A percentile compares a stretch with the other conserved stretches of the same genome.
phyloP scores from a whole-genome alignment of 1,284 basidiomycete genomes.

The Cryptococcus jaspeensis region DNA sequence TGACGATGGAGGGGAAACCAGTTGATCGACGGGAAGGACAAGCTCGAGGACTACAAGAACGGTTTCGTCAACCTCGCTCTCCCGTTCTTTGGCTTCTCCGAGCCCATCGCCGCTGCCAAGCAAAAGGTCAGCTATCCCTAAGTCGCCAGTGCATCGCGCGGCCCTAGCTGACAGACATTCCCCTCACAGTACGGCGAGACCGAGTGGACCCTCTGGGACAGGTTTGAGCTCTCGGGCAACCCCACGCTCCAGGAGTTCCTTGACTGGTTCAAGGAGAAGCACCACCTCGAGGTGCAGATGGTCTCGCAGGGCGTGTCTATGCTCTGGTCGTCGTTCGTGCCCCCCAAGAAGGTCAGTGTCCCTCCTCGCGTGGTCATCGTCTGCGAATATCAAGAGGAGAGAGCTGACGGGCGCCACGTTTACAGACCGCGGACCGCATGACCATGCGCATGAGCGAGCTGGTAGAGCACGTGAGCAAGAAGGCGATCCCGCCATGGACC shows the following conservation, averaged over 20 bases:
- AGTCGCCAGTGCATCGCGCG: not conserved
- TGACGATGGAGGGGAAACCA: conserved; percentile 38
- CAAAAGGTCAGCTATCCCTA: conserved; percentile 57
- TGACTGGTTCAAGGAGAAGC: conserved; percentile 76
- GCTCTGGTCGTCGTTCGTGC: conserved; percentile 92
- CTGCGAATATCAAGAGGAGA: too few species aligned
- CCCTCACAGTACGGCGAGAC: conserved; percentile 64
- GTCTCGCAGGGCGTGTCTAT: conserved; percentile 96
- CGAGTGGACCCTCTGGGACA: conserved; percentile 99
- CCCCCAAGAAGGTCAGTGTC: conserved; percentile 77
- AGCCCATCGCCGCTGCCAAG: conserved; percentile 91
- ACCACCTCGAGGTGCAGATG: conserved; percentile 91
- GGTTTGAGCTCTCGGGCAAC: conserved; percentile 88
- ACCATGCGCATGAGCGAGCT: conserved; percentile 87
- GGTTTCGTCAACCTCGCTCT: conserved; percentile 97
- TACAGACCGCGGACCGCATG: conserved; percentile 78
- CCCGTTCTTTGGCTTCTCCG: conserved; percentile 99
- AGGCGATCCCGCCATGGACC: conserved; percentile 73
- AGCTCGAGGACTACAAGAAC: conserved; percentile 95
- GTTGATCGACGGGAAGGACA: conserved; percentile 93
- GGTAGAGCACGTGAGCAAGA: conserved; percentile 92
- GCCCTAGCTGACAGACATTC: not conserved
- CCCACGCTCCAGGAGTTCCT: conserved; percentile 86
- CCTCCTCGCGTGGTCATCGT: not conserved
- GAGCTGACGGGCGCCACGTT: not conserved